A percentile compares a stretch with the other conserved stretches of the same genome.
phyloP scores from a whole-genome alignment of 495 filamentous ascomycete genomes.

The Talaromyces trachyspermus region DNA sequence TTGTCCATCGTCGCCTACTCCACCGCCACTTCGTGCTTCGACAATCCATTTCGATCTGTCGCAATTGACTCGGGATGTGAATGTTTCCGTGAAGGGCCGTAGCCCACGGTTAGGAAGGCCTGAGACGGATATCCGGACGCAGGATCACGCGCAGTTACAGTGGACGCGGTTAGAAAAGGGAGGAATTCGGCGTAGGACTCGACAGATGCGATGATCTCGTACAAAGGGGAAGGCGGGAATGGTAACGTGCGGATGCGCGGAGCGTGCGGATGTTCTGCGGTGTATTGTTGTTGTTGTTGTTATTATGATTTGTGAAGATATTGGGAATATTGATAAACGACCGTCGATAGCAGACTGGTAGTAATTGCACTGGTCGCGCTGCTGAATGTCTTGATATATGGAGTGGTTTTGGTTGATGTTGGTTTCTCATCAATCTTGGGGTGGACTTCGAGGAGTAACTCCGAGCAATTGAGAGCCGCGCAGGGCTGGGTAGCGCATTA shows the following conservation, averaged over 20 bases:
- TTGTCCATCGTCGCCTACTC: slow-evolving; percentile 16
- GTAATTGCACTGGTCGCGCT: neutral
- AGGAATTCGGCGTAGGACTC: slow-evolving; percentile 74
- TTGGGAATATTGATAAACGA: slow-evolving; percentile 21
- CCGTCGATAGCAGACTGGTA: neutral
- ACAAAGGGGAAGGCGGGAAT: slow-evolving; percentile 62
- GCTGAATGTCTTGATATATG: neutral
- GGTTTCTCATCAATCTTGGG: neutral
- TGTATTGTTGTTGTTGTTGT: slow-evolving; percentile 17
- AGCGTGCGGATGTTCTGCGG: slow-evolving; percentile 42
- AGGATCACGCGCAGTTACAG: slow-evolving; percentile 56
- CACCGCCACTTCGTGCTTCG: slow-evolving; percentile 69
- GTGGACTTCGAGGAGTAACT: neutral
- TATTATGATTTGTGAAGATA: slow-evolving; percentile 21
- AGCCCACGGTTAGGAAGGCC: slow-evolving; percentile 78
- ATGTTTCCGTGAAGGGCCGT: slow-evolving; percentile 73
- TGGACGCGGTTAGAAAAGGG: slow-evolving; percentile 70
- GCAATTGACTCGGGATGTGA: slow-evolving; percentile 70
- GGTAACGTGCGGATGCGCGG: slow-evolving; percentile 71
- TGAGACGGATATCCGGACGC: slow-evolving; percentile 55
- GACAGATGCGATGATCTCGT: slow-evolving; percentile 77
- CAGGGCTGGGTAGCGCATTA: no score
- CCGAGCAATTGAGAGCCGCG: no score
- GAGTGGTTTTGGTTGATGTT: neutral
- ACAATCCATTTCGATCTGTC: slow-evolving; percentile 51